Conservation (phyloP, 225 moss, liverwort and hornwort genomes). For the Physcomitrellopsis africana region DNA sequence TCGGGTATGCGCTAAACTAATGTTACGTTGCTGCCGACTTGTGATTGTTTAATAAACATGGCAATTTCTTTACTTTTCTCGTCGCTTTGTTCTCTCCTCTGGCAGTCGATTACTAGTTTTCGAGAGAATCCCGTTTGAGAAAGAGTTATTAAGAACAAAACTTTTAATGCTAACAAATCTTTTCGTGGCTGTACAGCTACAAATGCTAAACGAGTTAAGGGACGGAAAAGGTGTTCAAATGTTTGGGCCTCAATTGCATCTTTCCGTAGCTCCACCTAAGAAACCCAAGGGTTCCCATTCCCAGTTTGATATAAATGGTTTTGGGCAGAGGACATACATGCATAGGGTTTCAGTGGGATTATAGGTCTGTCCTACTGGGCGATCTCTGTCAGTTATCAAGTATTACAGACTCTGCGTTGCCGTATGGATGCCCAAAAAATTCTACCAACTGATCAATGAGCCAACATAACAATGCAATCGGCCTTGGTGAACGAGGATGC, state of each 20-base stretch:
- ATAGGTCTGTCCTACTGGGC: not conserved
- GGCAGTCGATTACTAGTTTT: no score
- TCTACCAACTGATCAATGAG: no score
- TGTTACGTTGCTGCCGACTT: not conserved
- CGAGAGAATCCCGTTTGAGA: no score
- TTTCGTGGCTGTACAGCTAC: constrained; percentile 35
- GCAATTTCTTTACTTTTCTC: no score
- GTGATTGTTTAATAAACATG: not conserved
- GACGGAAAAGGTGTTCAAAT: constrained; percentile 46
- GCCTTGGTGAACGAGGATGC: no score
- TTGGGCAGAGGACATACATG: not conserved
- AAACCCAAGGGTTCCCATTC: not conserved
- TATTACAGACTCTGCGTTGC: not conserved
- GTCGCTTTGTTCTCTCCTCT: no score
- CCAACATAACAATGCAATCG: no score
- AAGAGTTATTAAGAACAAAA: no score
- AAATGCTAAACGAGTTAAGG: constrained; percentile 54
- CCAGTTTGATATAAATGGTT: not conserved
- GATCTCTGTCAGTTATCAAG: not conserved
- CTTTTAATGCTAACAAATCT: not conserved
- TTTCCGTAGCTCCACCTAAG: constrained; percentile 45
- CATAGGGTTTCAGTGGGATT: not conserved
- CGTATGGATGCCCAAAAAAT: no score
- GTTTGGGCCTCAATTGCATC: constrained; percentile 42
- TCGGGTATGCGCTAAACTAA: constrained; percentile 7